Evolutionary conservation across 345 rosid species (phyloP), one percentile per base, ranked within the genome.

Genomic region (Zanthoxylum bungeanum): DNA sequence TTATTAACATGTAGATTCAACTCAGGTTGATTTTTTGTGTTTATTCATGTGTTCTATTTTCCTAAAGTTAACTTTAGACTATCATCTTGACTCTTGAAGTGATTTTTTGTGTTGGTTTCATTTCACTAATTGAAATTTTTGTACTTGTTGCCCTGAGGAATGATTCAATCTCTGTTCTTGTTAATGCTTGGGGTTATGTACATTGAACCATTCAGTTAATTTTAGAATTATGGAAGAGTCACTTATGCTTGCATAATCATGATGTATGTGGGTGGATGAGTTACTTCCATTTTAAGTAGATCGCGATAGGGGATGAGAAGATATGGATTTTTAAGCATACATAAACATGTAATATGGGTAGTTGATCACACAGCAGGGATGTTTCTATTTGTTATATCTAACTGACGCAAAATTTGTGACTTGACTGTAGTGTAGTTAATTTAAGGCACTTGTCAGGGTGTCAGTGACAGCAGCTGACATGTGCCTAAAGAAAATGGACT

Each of bases 111-210:
- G 46, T 12, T 64, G 57, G 64, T 56, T 67, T 61, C 33, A 9
- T 73, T 44, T 8, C 9, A 14, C 34, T 22, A 31, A 31, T 66
- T 73, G 57, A 11, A 65, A 65, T 64, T 73, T 73, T 27, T 40
- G 42, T 34, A 19, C 37, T 31, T 58, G 21, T 59, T 50, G 53
- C 53, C 12, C 59, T 55, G 59, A 25, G 59, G 59, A 55, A 22
- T 55, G 33, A 0, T 11, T 0, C 33, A 2, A 4, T 27, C 2
- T n/a, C 33, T 11, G 12, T 55, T 9, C 17, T 24, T 55, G 11
- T 25, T 55, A 22, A 55, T 9, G 53, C 9, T 50, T 50, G 53
- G n/a, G 19, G 19, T 50, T 50, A 50, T 19, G 53, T 50, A 50
- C 25, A 50, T 50, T 50, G 53, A 21, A 50, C 16, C 19, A 1